Evolutionary conservation across 169 alveolate species (phyloP), one percentile per base, ranked within the genome.

Genomic region (Cryptosporidium canis): DNA sequence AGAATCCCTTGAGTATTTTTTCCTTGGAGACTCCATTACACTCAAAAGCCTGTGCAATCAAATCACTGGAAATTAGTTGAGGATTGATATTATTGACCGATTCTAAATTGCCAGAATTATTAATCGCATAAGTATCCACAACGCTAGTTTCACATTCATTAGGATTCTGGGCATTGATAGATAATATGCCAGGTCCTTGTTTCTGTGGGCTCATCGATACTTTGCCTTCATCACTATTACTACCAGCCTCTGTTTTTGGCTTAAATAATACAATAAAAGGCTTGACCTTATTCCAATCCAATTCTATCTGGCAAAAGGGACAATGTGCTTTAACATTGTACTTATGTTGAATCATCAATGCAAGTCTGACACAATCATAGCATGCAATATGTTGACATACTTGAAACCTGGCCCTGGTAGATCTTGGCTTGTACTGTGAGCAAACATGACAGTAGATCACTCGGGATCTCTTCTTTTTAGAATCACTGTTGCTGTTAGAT

Each of bases 321-420:
- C 87, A 77, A 61, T 77, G 87, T 24, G 87, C 87, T 21, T 77
- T 77, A 5, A 77, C 51, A 18, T 45, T 45, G 29, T 61, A 77
- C 21, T 43, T 53, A 18, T 77, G 87, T 43, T 77, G 87, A 33
- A 77, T 61, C 71, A 77, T 77, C 24, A 77, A 31, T 21, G 87
- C 87, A 7, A 77, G 71, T 61, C 87, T 77, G 33, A 77, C 87
- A 29, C 87, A 77, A 44, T 77, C 87, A 44, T 77, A 77, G 45
- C 87, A 77, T 24, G 87, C 87, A 29, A 77, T 77, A 39, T 77
- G 87, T 21, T 77, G 87, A 12, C 87, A 77, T 41, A 77, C 87
- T 35, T 77, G 87, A 24, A 77, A 77, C 33, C 87, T 51, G 5
- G 87, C 87, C 33, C 87, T 55, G 9, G 87, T 77, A 58, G 87